Conservation (phyloP, 441 rosid genomes). For the Hura crepitans region DNA sequence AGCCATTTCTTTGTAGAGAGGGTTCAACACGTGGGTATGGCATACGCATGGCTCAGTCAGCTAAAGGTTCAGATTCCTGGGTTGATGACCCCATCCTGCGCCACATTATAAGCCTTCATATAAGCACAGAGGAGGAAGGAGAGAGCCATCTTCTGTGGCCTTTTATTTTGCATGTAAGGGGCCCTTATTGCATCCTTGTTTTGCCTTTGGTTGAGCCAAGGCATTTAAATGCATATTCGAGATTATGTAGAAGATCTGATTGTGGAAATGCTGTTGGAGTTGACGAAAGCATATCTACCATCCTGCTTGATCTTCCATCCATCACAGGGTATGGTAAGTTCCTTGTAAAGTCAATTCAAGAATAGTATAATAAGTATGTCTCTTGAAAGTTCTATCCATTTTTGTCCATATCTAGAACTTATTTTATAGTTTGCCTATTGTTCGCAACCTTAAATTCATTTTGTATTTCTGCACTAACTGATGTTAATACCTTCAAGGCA, state of each 20-base stretch:
- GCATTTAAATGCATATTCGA: constrained; percentile 54
- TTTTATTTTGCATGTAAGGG: constrained; percentile 61
- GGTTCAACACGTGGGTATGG: constrained; percentile 82
- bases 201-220: constrained; percentile 71
- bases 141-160: constrained; percentile 69
- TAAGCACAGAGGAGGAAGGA: constrained; percentile 40
- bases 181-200: constrained; percentile 53
- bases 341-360: constrained; percentile 11
- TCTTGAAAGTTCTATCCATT: not conserved
- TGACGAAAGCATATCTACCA: constrained; percentile 64
- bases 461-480: not conserved
- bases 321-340: constrained; percentile 90
- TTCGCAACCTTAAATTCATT: not conserved
- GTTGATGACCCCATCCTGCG: constrained; percentile 95
- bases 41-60: constrained; percentile 61
- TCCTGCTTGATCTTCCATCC: constrained; percentile 85
- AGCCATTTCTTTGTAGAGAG: constrained; percentile 45
- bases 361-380: not conserved
- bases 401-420: not conserved
- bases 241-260: constrained; percentile 55
- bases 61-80: constrained; percentile 83
- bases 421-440: not conserved
- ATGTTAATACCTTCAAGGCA: not conserved
- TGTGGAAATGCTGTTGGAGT: constrained; percentile 75
- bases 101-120: constrained; percentile 60